Percentiles rank a stretch among this genome's conserved stretches.
Conservation (phyloP, 208 protist species). For the Crithidia bombi region DNA sequence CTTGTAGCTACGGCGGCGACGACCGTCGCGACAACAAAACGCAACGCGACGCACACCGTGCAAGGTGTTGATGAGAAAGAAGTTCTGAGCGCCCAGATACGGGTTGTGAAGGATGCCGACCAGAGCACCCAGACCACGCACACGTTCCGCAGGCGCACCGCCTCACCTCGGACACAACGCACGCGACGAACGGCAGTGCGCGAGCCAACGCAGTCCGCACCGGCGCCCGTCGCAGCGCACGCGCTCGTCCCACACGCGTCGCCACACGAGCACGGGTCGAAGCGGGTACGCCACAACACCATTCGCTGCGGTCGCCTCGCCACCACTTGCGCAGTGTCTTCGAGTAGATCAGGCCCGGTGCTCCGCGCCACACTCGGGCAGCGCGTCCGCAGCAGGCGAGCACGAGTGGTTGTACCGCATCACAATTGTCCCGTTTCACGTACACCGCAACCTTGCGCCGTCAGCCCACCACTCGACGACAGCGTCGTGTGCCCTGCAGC, state of each 20-base stretch:
- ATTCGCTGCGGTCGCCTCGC: constrained; percentile 20
- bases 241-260: neutral
- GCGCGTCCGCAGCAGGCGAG: too few relatives aligned
- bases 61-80: too few relatives aligned
- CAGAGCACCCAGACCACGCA: too few relatives aligned
- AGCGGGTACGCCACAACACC: constrained; percentile 32
- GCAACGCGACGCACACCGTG: too few relatives aligned
- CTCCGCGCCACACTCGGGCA: neutral
- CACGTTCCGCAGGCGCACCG: too few relatives aligned
- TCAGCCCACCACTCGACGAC: constrained; percentile 14
- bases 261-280: constrained; percentile 18
- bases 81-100: too few relatives aligned
- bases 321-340: constrained; percentile 28
- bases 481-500: neutral
- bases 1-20: too few relatives aligned
- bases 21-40: too few relatives aligned
- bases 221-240: constrained; percentile 8
- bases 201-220: too few relatives aligned
- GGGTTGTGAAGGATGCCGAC: too few relatives aligned
- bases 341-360: constrained; percentile 26
- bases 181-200: too few relatives aligned
- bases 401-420: constrained; percentile 54
- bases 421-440: constrained; percentile 46
- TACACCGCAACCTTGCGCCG: constrained; percentile 55
- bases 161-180: too few relatives aligned